Evolutionary conservation across 148 eudicot genomes (phyloP), one percentile per base, ranked within the genome.

Genomic region (Chenopodium formosanum): DNA sequence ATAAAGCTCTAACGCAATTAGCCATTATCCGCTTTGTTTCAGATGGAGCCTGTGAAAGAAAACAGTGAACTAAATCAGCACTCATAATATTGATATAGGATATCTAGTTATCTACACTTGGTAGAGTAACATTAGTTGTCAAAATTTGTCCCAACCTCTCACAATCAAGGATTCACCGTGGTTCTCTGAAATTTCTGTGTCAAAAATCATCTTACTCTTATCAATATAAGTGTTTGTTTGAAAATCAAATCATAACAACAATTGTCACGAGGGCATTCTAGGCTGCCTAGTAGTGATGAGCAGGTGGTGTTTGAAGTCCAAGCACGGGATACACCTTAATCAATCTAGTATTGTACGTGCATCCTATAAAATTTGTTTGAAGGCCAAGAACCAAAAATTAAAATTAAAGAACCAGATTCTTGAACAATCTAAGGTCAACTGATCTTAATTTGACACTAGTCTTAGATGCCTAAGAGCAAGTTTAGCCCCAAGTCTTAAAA

Each of bases 1-100:
- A 93, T 77, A 93, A 82, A 37, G 97, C 97, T 86, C 97, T 72
- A 64, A 93, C 86, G 86, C 91, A 89, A 69, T 77, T 89, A 2
- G 84, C 79, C 93, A 93, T 87, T 32, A 73, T 29, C 40, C 67
- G 32, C 75, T 79, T 89, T 68, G 93, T 90, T 86, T 90, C 92
- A 13, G 89, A 74, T 62, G 94, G 90, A 64, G 92, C 92, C 92
- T 91, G 79, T 78, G 64, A 83, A 68, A 60, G 37, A 20, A 70
- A 52, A 74, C 27, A 50, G 37, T 34, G 20, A 46, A 23, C 0
- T 48, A 80, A 34, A 70, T 48, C 44, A 48, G 7, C 62, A 56
- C 62, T 56, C 69, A 4, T n/a, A 1, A 19, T 48, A 13, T 65
- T 20, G 11, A 65, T 17, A 12, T 27, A 23, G 53, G 37, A 34